These are phyloP conservation scores for Nannizziopsis barbatae DNA, from an alignment of 2,329 filamentous ascomycete genomes.

Conservation along the genomic window DNA sequence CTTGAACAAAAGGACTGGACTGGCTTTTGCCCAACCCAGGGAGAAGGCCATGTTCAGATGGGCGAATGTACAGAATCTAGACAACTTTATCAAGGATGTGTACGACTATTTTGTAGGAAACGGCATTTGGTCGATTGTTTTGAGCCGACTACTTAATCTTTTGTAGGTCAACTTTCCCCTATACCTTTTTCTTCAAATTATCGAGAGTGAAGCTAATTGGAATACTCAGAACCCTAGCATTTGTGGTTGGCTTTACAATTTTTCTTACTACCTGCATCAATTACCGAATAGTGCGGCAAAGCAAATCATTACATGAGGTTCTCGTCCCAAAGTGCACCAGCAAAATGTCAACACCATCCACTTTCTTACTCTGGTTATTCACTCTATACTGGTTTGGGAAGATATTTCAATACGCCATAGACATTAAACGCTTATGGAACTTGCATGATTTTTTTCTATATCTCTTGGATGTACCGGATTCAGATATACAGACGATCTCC, in stretches of 20 bases:
- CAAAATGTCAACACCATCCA: conserved; percentile 65
- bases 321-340: conserved; percentile 63
- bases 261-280: conserved; percentile 80
- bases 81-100: conserved; percentile 73
- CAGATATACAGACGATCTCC: conserved; percentile 86
- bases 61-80: conserved; percentile 81
- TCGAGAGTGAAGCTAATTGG: neutral
- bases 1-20: conserved; percentile 15
- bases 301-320: conserved; percentile 51
- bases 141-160: conserved; percentile 60
- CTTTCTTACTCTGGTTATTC: conserved; percentile 70
- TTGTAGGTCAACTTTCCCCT: conserved; percentile 44
- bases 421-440: conserved; percentile 59
- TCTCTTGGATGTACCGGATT: conserved; percentile 68
- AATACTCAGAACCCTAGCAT: conserved; percentile 59
- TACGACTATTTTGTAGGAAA: conserved; percentile 78
- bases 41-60: conserved; percentile 84
- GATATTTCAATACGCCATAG: conserved; percentile 59
- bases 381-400: conserved; percentile 78
- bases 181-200: neutral
- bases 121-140: conserved; percentile 73
- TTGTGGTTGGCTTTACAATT: conserved; percentile 70
- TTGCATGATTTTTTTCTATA: conserved; percentile 80
- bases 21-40: conserved; percentile 46
- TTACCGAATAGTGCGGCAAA: conserved; percentile 58